These are phyloP conservation scores for Smithsoniella earleae DNA, from an alignment of 163 green algal species.

Conservation along the genomic window DNA sequence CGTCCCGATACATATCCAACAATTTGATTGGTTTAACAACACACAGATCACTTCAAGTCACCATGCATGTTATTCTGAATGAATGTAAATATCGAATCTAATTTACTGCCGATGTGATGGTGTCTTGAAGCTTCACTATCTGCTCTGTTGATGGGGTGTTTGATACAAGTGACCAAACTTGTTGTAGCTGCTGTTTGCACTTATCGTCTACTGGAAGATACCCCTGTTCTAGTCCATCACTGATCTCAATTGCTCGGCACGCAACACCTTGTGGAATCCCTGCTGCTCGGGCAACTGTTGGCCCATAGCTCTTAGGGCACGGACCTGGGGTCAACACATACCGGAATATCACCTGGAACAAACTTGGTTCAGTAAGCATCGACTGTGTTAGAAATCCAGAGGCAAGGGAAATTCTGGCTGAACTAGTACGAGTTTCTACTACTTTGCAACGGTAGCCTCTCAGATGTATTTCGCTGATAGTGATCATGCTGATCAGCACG, in stretches of 20 bases:
- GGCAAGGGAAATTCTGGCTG: conserved; percentile 44
- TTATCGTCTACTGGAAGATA: not conserved
- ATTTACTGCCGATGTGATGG: too few species aligned
- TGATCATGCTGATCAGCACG: too few species aligned
- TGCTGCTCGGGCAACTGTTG: conserved; percentile 80
- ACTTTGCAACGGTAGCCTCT: conserved; percentile 22
- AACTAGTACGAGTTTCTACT: conserved; percentile 92
- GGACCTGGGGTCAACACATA: conserved; percentile 46
- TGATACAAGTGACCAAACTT: not conserved
- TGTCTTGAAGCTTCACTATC: too few species aligned
- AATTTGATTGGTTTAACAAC: too few species aligned
- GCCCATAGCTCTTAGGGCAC: conserved; percentile 90
- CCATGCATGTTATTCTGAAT: too few species aligned
- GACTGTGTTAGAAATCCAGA: not conserved
- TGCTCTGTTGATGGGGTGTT: too few species aligned
- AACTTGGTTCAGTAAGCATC: not conserved
- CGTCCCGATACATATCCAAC: too few species aligned
- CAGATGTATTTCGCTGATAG: too few species aligned
- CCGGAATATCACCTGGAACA: not conserved
- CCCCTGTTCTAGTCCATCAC: conserved; percentile 15
- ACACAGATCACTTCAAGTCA: too few species aligned
- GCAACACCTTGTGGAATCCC: conserved; percentile 52
- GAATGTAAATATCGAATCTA: too few species aligned
- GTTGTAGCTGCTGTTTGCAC: not conserved
- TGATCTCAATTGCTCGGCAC: conserved; percentile 40